Evolutionary conservation across 495 filamentous ascomycete genomes (phyloP), one percentile per base, ranked within the genome.

Genomic region (Penicillium atrosanguineum): DNA sequence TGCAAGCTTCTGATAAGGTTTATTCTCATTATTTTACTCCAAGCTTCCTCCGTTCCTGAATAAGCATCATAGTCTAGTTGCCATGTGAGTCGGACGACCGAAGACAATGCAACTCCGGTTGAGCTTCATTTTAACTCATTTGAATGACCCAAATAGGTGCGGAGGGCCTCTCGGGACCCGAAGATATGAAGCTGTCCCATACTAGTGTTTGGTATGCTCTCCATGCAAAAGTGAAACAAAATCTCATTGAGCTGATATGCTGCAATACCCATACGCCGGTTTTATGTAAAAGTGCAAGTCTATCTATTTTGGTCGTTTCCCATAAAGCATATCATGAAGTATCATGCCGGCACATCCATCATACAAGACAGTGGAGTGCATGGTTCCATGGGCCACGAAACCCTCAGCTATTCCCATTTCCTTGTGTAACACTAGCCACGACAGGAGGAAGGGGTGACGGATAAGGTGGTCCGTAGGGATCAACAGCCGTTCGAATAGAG

Each of bases 401-500:
- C 34, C 9, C 43, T 28, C 41, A 52, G 39, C 20, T 51, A 44
- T 21, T 47, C 15, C 69, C 64, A 54, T 64, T 73, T 42, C 59
- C 67, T 55, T 65, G 59, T 40, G 43, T 42, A 40, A 40, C 38
- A 39, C 8, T 6, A 36, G 39, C 37, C n/a, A 41, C 37, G 16
- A 52, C 19, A 26, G 52, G 18, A 42, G 50, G 45, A 51, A 18
- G 16, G 14, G 49, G 38, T 11, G 16, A 43, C 8, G 53, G 41
- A 37, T 46, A 51, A 25, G 61, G 65, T 39, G 59, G 52, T 12
- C 63, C 65, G 41, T 72, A 69, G 7, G 76, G 67, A 46, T 79
- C 73, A 52, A 74, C 67, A 29, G 53, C 55, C 43, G 61, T 76
- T 47, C 67, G 56, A 39, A 76, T 69, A 4, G 69, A 69, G 16